These are phyloP conservation scores for Mycena haematopus DNA, from an alignment of 768 basidiomycete species.

Conservation along the genomic window DNA sequence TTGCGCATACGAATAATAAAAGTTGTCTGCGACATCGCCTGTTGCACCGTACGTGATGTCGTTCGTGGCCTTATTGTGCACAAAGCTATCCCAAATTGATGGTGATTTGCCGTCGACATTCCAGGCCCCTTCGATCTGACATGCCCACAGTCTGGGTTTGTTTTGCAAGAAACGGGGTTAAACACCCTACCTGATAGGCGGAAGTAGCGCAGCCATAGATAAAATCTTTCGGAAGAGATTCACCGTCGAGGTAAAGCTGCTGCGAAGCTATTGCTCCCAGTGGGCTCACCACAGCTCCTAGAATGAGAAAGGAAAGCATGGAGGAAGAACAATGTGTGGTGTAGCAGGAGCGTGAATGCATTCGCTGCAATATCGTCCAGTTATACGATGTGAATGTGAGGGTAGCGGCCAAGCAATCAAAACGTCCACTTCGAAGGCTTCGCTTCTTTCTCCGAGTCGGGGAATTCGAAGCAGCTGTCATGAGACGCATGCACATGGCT, in stretches of 20 bases:
- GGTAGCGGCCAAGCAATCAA: too few species aligned
- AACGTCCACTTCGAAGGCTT: too few species aligned
- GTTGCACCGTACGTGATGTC: slow-evolving; percentile 47
- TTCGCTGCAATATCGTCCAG: too few species aligned
- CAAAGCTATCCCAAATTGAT: slow-evolving; percentile 59
- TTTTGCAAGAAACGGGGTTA: neutral
- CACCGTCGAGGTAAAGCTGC: slow-evolving; percentile 27
- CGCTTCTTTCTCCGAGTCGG: too few species aligned
- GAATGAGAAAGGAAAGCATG: slow-evolving; percentile 20
- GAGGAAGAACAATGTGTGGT: neutral
- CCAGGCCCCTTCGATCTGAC: slow-evolving; percentile 56
- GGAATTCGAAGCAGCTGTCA: too few species aligned
- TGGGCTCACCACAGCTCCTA: neutral
- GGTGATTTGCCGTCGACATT: slow-evolving; percentile 43
- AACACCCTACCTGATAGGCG: slow-evolving; percentile 17
- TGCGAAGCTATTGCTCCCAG: slow-evolving; percentile 5
- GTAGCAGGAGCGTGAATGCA: neutral
- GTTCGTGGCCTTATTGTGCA: slow-evolving; percentile 46
- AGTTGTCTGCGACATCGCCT: slow-evolving; percentile 54
- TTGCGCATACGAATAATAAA: slow-evolving; percentile 49
- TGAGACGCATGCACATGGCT: too few species aligned
- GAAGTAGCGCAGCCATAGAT: slow-evolving; percentile 30
- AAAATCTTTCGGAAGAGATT: slow-evolving; percentile 18
- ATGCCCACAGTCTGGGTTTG: neutral
- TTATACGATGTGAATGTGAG: too few species aligned